Percentiles rank a stretch among this genome's conserved stretches.
These are phyloP conservation scores for Saccharomycopsis sp. DNA, from an alignment of 805 yeast genomes.

Conservation along the genomic window DNA sequence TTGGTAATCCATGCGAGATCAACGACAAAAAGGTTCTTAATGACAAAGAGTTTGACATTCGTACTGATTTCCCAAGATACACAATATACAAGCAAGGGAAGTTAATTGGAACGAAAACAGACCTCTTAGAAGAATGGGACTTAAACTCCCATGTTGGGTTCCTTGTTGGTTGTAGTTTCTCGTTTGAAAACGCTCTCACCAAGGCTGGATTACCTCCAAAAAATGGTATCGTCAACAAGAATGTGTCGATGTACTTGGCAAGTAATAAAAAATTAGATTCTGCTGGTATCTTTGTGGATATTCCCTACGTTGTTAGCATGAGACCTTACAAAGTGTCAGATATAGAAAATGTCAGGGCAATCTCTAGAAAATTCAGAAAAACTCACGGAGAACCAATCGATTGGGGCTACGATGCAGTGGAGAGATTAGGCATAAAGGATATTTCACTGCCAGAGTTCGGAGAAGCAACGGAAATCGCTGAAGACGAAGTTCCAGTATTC, in stretches of 20 bases:
- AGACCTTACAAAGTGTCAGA: constrained; percentile 32
- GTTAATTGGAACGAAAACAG: constrained; percentile 24
- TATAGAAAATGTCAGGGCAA: constrained; percentile 28
- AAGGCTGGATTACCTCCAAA: constrained; percentile 29
- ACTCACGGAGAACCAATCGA: constrained; percentile 39
- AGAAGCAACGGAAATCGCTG: constrained; percentile 27
- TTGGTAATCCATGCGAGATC: constrained; percentile 26
- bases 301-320: constrained; percentile 38
- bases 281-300: constrained; percentile 29
- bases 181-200: constrained; percentile 33
- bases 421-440: constrained; percentile 32
- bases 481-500: constrained; percentile 36
- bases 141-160: constrained; percentile 33
- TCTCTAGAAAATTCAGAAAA: constrained; percentile 28
- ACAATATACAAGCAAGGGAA: constrained; percentile 31
- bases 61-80: constrained; percentile 33
- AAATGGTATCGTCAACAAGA: constrained; percentile 22
- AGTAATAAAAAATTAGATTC: constrained; percentile 24
- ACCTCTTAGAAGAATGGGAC: constrained; percentile 31
- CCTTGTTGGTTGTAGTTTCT: constrained; percentile 37
- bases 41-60: constrained; percentile 26
- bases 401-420: constrained; percentile 35
- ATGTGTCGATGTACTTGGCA: constrained; percentile 29
- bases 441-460: constrained; percentile 34
- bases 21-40: constrained; percentile 20